Percentiles rank a stretch among this genome's conserved stretches.
Conservation (phyloP, 371 early-diverging fungal genomes). For the Dichotomocladium elegans region DNA sequence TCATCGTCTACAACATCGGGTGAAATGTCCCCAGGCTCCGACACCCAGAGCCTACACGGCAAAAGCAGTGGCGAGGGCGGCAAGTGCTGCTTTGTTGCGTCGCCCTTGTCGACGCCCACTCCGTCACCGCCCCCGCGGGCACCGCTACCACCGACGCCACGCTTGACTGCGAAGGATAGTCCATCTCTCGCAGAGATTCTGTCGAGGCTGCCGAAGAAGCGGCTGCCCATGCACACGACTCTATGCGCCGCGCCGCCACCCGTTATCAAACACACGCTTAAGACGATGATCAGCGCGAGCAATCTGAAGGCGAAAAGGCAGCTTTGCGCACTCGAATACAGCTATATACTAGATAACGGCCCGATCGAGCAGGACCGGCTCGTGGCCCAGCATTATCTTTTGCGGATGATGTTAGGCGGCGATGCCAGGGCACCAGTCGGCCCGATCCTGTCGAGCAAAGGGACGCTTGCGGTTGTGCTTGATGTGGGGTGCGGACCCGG, state of each 20-base stretch:
- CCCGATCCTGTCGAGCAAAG: no score
- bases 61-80: constrained; percentile 6
- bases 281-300: neutral
- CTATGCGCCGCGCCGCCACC: neutral
- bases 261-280: neutral
- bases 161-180: neutral
- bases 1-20: constrained; percentile 9
- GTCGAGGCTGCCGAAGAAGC: neutral
- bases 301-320: neutral
- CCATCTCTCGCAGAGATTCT: constrained; percentile 8
- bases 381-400: constrained; percentile 37
- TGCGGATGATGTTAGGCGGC: constrained; percentile 26
- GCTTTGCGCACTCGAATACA: neutral
- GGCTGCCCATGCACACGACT: no score
- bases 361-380: constrained; percentile 23
- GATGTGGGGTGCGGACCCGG: constrained; percentile 47
- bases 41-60: neutral
- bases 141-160: constrained; percentile 4
- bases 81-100: no score
- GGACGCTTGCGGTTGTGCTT: no score
- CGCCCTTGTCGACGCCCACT: neutral
- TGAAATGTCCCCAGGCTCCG: neutral
- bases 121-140: constrained; percentile 5
- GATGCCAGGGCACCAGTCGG: constrained; percentile 19
- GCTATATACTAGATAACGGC: constrained; percentile 5